phyloP scores from a whole-genome alignment of 805 yeast genomes.

The Wickerhamomyces hampshirensis region DNA sequence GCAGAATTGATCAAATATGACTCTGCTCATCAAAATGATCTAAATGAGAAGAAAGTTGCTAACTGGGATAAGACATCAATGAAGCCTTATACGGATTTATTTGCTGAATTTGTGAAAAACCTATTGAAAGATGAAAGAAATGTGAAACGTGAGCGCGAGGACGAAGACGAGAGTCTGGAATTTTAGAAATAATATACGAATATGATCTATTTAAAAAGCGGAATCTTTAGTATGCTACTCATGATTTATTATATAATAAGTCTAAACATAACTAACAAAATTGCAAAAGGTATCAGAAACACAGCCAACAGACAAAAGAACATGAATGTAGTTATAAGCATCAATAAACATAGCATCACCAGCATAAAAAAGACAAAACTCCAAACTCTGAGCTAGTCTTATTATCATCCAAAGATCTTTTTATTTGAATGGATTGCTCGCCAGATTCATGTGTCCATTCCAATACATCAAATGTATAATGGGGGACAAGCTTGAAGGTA shows the following conservation, averaged over 20 bases:
- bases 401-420: too few species aligned
- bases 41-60: constrained; percentile 15
- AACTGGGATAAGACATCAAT: constrained; percentile 66
- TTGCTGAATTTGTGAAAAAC: constrained; percentile 55
- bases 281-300: constrained; percentile 1
- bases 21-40: constrained; percentile 17
- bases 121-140: constrained; percentile 51
- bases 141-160: constrained; percentile 38
- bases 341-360: constrained; percentile 6
- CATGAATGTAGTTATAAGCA: too few species aligned
- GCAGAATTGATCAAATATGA: constrained; percentile 55
- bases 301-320: too few species aligned
- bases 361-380: constrained; percentile 14
- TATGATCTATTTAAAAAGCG: too few species aligned
- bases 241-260: not conserved
- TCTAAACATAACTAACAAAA: constrained; percentile 1
- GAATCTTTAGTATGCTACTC: too few species aligned
- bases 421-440: constrained; percentile 29
- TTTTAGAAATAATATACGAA: too few species aligned
- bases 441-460: constrained; percentile 67
- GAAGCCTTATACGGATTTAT: constrained; percentile 64
- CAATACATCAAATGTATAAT: constrained; percentile 50
- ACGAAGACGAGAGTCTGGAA: constrained; percentile 17
- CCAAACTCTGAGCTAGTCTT: too few species aligned
- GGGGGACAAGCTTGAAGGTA: too few species aligned